phyloP scores from a whole-genome alignment of 2,329 filamentous ascomycete genomes.

The Sphaceloma murrayae region DNA sequence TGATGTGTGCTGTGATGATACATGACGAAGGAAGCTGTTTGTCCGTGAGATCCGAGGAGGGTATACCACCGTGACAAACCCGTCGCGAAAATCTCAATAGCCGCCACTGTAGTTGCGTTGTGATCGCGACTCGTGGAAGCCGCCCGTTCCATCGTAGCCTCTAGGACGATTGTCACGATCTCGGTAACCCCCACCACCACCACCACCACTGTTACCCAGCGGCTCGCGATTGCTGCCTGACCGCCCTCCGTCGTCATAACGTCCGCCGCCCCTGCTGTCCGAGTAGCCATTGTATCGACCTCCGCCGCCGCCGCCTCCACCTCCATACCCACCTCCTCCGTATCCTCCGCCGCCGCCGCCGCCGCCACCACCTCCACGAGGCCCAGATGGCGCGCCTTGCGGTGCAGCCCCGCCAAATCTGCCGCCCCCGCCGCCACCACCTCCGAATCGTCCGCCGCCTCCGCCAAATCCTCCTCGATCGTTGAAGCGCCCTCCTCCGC shows the following conservation, averaged over 20 bases:
- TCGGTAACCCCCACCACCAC: slow-evolving; percentile 39
- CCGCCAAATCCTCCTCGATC: slow-evolving; percentile 44
- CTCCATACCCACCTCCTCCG: slow-evolving; percentile 23
- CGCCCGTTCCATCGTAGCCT: slow-evolving; percentile 57
- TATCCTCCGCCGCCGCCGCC: slow-evolving; percentile 29
- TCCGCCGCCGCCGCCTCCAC: slow-evolving; percentile 31
- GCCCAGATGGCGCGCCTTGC: slow-evolving; percentile 41
- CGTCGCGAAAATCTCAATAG: not conserved
- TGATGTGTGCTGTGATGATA: slow-evolving; percentile 1
- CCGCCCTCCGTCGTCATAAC: slow-evolving; percentile 57
- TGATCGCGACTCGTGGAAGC: slow-evolving; percentile 64
- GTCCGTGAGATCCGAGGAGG: too few species aligned
- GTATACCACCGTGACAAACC: slow-evolving; percentile 14
- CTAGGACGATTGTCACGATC: slow-evolving; percentile 45
- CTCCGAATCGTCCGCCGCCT: slow-evolving; percentile 26
- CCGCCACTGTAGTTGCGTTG: slow-evolving; percentile 53
- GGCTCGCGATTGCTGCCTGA: slow-evolving; percentile 56
- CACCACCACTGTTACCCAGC: slow-evolving; percentile 57
- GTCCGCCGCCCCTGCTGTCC: slow-evolving; percentile 38
- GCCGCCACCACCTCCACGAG: slow-evolving; percentile 32
- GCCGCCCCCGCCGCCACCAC: slow-evolving; percentile 21
- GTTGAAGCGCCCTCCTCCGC: slow-evolving; percentile 37
- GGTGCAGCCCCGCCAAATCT: slow-evolving; percentile 40
- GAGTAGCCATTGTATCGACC: slow-evolving; percentile 21
- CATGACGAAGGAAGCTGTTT: slow-evolving; percentile 5